Evolutionary conservation across 805 yeast species (phyloP).

Genomic region (Saccharomycopsis sp.): DNA sequence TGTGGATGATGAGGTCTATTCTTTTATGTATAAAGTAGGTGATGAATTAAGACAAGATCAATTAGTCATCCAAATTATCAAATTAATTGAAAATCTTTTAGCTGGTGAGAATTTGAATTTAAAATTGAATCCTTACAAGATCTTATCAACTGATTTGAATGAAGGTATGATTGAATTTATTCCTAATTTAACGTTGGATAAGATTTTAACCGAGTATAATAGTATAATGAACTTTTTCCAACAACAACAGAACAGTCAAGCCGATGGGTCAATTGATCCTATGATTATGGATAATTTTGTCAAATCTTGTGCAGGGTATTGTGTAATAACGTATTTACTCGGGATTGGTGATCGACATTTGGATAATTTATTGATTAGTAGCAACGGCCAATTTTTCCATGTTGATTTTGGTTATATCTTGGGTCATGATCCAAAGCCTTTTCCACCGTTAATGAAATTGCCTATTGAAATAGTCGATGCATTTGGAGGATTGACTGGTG

Average conservation of each 20-base stretch:
- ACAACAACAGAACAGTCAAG: constrained; percentile 4
- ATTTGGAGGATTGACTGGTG: constrained; percentile 89
- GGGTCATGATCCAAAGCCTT: constrained; percentile 97
- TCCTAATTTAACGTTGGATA: constrained; percentile 85
- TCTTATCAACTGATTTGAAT: constrained; percentile 80
- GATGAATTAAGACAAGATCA: constrained; percentile 97
- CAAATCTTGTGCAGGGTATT: constrained; percentile 94
- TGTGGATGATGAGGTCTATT: constrained; percentile 43
- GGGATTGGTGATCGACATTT: constrained; percentile 98
- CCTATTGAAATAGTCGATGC: constrained; percentile 97
- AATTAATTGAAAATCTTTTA: constrained; percentile 81
- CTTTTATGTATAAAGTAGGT: constrained; percentile 90
- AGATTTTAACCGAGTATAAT: constrained; percentile 64
- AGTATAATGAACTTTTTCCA: constrained; percentile 65
- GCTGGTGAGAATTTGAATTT: constrained; percentile 87
- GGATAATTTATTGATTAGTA: constrained; percentile 77
- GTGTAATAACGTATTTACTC: constrained; percentile 86
- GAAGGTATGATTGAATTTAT: constrained; percentile 93
- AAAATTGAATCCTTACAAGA: constrained; percentile 79
- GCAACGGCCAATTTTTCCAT: constrained; percentile 89
- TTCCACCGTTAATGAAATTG: constrained; percentile 95
- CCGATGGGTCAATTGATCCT: constrained; percentile 36
- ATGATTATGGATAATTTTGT: constrained; percentile 90
- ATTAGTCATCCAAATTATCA: constrained; percentile 87
- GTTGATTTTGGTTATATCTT: constrained; percentile 96